A percentile compares a stretch with the other conserved stretches of the same genome.
phyloP scores from a whole-genome alignment of 768 basidiomycete species.

The Suillus lakei region DNA sequence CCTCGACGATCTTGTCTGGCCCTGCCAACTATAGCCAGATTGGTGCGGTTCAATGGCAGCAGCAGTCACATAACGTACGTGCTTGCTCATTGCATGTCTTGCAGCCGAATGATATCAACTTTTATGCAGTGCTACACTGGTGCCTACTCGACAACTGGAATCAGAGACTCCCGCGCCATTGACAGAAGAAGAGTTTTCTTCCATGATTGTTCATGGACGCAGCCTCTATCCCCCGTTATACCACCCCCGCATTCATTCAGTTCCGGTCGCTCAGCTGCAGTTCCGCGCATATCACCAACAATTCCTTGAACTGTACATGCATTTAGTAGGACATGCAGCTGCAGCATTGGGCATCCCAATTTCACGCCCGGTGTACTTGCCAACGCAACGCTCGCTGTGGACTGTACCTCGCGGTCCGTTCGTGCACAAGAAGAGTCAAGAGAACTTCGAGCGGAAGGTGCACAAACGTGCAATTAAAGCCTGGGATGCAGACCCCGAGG shows the following conservation, averaged over 20 bases:
- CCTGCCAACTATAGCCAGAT: constrained; percentile 24
- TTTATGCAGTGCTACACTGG: neutral
- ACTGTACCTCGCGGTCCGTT: constrained; percentile 89
- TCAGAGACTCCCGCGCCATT: constrained; percentile 19
- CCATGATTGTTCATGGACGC: constrained; percentile 67
- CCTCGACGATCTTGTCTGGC: constrained; percentile 23
- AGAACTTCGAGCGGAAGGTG: constrained; percentile 89
- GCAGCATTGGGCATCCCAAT: constrained; percentile 83
- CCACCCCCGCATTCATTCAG: constrained; percentile 64
- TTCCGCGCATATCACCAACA: constrained; percentile 75
- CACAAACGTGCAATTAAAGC: constrained; percentile 90
- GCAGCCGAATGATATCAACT: neutral
- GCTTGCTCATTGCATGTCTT: neutral
- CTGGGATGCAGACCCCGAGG: constrained; percentile 82
- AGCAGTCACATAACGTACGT: constrained; percentile 20
- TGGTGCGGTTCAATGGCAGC: constrained; percentile 23
- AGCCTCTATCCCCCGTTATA: constrained; percentile 55
- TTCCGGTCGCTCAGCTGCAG: constrained; percentile 84
- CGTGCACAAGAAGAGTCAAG: constrained; percentile 91
- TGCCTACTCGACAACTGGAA: neutral
- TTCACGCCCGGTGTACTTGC: constrained; percentile 66
- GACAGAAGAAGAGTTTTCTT: constrained; percentile 49
- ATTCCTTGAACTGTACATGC: constrained; percentile 77
- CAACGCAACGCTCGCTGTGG: constrained; percentile 78
- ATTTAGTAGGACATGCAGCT: constrained; percentile 86